Evolutionary conservation across 257 asterid species (phyloP).

Genomic region (Nicotiana paniculata): DNA sequence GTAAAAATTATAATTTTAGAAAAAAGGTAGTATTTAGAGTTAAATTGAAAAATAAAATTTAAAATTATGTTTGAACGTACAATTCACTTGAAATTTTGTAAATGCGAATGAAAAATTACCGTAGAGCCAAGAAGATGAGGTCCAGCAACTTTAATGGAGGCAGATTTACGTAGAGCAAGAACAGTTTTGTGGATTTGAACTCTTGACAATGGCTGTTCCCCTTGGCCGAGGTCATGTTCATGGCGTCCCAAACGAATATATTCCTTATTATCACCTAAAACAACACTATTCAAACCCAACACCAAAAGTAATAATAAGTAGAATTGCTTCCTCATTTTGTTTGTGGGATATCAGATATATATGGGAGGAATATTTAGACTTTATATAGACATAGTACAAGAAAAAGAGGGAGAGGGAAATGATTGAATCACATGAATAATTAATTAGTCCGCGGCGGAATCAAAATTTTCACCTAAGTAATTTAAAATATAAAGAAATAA

Average conservation of each 20-base stretch:
- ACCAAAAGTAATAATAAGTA: background rate
- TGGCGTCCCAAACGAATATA: background rate
- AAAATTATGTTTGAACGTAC: too few relatives aligned
- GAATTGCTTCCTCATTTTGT: background rate
- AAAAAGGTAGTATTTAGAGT: too few relatives aligned
- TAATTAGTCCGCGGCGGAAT: too few relatives aligned
- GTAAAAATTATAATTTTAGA: too few relatives aligned
- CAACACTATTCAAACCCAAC: background rate
- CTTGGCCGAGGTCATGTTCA: background rate
- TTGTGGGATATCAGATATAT: background rate
- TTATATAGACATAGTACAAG: background rate
- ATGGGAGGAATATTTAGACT: background rate
- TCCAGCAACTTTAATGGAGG: constrained; percentile 22
- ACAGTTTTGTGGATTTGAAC: constrained; percentile 33
- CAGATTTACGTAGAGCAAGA: constrained; percentile 24
- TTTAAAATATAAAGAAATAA: too few relatives aligned
- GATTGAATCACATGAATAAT: background rate
- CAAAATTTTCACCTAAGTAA: too few relatives aligned
- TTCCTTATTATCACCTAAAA: background rate
- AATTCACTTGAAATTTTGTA: too few relatives aligned
- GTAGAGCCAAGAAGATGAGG: constrained; percentile 27
- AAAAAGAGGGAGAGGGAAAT: background rate
- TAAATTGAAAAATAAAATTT: too few relatives aligned
- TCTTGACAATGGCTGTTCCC: constrained; percentile 42
- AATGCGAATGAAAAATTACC: background rate